Evolutionary conservation across 2,329 filamentous ascomycete genomes (phyloP).

Genomic region (Aspergillus piperis): DNA sequence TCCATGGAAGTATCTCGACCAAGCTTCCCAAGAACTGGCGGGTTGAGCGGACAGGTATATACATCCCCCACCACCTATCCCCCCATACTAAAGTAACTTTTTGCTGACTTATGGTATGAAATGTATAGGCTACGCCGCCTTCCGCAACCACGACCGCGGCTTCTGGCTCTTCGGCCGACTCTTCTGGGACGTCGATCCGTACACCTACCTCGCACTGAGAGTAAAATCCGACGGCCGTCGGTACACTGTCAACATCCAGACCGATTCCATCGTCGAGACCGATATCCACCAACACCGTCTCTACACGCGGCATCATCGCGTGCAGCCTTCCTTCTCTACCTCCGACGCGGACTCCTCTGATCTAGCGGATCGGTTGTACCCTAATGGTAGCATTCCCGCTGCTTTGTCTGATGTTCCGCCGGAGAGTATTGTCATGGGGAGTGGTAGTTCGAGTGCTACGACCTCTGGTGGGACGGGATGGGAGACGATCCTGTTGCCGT

Average conservation of each 20-base stretch:
- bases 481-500: conserved; percentile 92
- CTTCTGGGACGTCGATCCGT: conserved; percentile 87
- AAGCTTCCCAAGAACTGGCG: conserved; percentile 69
- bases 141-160: conserved; percentile 75
- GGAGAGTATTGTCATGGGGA: conserved; percentile 36
- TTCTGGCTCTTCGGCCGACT: conserved; percentile 82
- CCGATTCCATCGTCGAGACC: conserved; percentile 88
- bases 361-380: conserved; percentile 26
- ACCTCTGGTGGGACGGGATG: conserved; percentile 77
- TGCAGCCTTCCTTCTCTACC: conserved; percentile 23
- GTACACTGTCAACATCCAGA: conserved; percentile 95
- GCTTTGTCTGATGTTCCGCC: conserved; percentile 43
- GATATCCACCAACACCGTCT: conserved; percentile 94
- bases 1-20: conserved; percentile 86
- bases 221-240: conserved; percentile 87
- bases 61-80: background rate
- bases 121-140: conserved; percentile 79
- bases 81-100: too few relatives aligned
- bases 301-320: conserved; percentile 53
- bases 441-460: conserved; percentile 28
- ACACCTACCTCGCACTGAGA: conserved; percentile 81
- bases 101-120: too few relatives aligned
- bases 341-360: conserved; percentile 26
- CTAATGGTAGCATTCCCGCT: conserved; percentile 31
- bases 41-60: conserved; percentile 43